Evolutionary conservation across 2,329 filamentous ascomycete species (phyloP).

Genomic region (Daldinia sp.): DNA sequence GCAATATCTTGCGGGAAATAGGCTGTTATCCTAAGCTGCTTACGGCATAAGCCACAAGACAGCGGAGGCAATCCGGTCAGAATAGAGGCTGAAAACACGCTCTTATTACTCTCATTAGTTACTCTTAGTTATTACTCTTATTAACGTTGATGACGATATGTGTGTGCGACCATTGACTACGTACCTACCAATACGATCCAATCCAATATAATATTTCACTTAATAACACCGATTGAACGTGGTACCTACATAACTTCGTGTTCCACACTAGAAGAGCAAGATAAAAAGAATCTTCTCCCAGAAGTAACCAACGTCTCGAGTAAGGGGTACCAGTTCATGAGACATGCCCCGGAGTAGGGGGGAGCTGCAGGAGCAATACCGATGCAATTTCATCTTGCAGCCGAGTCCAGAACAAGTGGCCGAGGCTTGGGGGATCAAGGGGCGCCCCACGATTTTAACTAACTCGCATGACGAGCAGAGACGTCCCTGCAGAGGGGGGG

Average conservation of each 20-base stretch:
- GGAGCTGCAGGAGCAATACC: constrained; percentile 38
- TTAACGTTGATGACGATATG: background rate
- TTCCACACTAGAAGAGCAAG: background rate
- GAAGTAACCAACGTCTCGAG: background rate
- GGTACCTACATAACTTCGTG: constrained; percentile 18
- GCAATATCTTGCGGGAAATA: constrained; percentile 36
- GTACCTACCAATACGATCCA: background rate
- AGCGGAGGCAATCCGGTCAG: constrained; percentile 24
- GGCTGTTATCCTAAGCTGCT: constrained; percentile 34
- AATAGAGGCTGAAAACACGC: constrained; percentile 7
- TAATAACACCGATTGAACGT: background rate
- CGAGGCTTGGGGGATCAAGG: constrained; percentile 31
- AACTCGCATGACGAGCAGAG: constrained; percentile 25
- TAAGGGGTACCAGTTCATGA: constrained; percentile 19
- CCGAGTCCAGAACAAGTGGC: constrained; percentile 28
- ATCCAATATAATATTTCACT: background rate
- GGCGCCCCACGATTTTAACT: constrained; percentile 31
- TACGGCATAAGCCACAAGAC: constrained; percentile 28
- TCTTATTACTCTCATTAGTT: background rate
- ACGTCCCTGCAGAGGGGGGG: background rate
- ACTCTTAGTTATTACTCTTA: too few relatives aligned
- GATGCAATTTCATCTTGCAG: constrained; percentile 41
- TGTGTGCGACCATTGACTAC: background rate
- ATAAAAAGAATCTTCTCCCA: background rate
- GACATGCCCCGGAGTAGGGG: constrained; percentile 20